phyloP scores from a whole-genome alignment of 2,329 filamentous ascomycete species.

The Akanthomyces uredinophilus region DNA sequence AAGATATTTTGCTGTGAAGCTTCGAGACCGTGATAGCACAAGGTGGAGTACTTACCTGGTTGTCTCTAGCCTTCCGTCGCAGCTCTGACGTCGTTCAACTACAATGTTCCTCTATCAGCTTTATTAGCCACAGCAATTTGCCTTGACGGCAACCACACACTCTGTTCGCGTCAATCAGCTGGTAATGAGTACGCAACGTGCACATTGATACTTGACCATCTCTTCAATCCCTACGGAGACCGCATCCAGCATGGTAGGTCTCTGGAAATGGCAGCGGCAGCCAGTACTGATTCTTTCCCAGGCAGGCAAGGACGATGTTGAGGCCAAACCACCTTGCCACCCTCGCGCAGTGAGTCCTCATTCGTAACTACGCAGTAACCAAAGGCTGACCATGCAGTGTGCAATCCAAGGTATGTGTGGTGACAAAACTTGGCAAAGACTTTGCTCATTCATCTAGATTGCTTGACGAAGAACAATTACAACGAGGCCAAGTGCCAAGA shows the following conservation, averaged over 20 bases:
- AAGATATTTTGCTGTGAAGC: no score
- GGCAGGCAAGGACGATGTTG: constrained; percentile 62
- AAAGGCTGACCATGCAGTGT: constrained; percentile 51
- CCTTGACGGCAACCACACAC: neutral
- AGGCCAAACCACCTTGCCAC: constrained; percentile 75
- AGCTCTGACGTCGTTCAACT: neutral
- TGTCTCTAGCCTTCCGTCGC: neutral
- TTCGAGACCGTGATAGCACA: no score
- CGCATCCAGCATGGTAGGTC: neutral
- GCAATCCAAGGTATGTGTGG: constrained; percentile 71
- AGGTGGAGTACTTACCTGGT: neutral
- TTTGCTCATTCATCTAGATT: constrained; percentile 52
- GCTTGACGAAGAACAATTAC: constrained; percentile 77
- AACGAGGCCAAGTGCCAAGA: constrained; percentile 77
- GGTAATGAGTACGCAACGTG: neutral
- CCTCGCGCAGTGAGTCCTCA: constrained; percentile 64
- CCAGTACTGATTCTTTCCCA: constrained; percentile 3
- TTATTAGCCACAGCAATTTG: neutral
- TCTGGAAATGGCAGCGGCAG: neutral
- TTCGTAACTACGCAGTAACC: neutral
- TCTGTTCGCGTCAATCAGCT: neutral
- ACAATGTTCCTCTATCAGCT: neutral
- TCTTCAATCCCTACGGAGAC: neutral
- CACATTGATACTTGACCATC: neutral
- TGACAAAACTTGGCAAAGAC: neutral